Evolutionary conservation across 768 basidiomycete genomes (phyloP).

Genomic region (Lepiota subincarnata): DNA sequence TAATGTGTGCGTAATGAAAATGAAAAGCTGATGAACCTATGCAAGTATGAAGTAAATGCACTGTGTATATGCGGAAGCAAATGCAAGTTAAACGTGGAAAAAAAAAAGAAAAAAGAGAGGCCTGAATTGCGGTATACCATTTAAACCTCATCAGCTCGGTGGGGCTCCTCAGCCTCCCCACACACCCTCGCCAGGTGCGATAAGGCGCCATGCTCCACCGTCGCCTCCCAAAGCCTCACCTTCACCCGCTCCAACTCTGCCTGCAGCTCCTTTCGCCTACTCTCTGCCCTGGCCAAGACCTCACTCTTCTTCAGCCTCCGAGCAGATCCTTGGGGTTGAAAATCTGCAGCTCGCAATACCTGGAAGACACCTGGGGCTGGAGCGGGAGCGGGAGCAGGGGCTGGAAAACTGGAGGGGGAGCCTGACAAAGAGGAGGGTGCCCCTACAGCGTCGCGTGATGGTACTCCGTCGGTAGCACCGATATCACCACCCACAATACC

Average conservation of each 20-base stretch:
- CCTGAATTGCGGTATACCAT: background rate
- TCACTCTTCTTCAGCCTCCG: constrained; percentile 24
- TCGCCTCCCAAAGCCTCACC: constrained; percentile 69
- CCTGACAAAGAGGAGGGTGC: background rate
- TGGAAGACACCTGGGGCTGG: constrained; percentile 5
- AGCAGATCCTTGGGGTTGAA: background rate
- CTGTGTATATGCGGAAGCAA: too few species aligned
- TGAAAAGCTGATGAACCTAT: too few species aligned
- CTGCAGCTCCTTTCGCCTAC: constrained; percentile 47
- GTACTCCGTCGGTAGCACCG: background rate
- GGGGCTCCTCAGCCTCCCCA: constrained; percentile 12
- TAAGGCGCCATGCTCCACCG: constrained; percentile 65
- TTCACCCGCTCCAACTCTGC: constrained; percentile 57
- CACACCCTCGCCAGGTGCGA: constrained; percentile 37
- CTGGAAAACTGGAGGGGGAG: background rate
- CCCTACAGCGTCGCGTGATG: background rate
- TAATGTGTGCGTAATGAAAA: too few species aligned
- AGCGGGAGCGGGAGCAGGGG: background rate
- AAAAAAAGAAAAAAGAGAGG: too few species aligned
- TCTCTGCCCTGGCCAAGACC: constrained; percentile 49
- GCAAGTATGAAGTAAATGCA: too few species aligned
- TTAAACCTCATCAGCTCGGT: background rate
- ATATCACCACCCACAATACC: background rate
- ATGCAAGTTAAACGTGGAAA: background rate
- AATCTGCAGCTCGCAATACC: background rate